Evolutionary conservation across 1,284 basidiomycete species (phyloP), one percentile per base, ranked within the genome.

Genomic region (Leccinum pachyderme): DNA sequence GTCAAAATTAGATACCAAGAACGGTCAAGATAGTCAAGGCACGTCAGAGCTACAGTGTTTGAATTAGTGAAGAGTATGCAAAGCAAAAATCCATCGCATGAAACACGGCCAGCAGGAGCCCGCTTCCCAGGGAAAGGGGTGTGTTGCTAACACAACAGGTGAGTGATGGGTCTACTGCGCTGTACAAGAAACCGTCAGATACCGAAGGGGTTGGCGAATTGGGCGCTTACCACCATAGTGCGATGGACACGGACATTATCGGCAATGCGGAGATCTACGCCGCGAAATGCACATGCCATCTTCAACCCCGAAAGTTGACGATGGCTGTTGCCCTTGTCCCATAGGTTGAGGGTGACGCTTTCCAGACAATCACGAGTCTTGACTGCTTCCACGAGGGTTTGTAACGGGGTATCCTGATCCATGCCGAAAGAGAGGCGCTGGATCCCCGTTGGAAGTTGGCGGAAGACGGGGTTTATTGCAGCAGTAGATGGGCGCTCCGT

Each of bases 341-440:
- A 81, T 24, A 81, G 29, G 45, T 79, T 76, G 39, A 82, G 68
- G 5, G 77, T 79, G 24, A 85, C 63, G 27, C 71, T 69, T 55
- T 72, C 71, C 46, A 85, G 63, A 9, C 68, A 62, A 7, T 74
- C 65, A 33, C 68, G 70, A 4, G 69, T 65, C 60, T 77, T 80
- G 56, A 83, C 73, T 28, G 72, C 61, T 35, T 84, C 80, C 33
- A 86, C 66, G 28, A 86, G 69, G 9, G 77, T 72, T 60, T 78
- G 77, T 35, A 87, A 67, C 25, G 73, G 68, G 0, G 81, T 82
- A 52, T 82, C 80, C 56, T 73, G 73, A 63, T 82, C 79, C 47
- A 88, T 66, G 18, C 84, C 80, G 39, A 88, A 71, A 28, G 82
- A 80, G 39, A 88, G 63, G 57, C 83, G 80, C 61, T 80, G 74